phyloP scores from a whole-genome alignment of 495 filamentous ascomycete species.

The Aspergillus homomorphus region DNA sequence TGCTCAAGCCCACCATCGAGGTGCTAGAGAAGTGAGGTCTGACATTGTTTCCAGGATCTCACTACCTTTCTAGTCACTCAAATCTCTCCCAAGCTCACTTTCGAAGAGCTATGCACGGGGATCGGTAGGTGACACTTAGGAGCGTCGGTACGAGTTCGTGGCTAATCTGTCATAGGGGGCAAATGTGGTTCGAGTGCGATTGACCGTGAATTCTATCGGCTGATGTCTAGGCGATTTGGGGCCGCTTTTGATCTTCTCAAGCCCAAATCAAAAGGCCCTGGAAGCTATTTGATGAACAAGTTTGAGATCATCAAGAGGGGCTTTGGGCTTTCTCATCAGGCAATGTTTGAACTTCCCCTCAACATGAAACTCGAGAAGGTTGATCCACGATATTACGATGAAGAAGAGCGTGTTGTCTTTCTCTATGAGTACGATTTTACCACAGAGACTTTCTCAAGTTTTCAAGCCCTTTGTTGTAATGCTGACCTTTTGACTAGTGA shows the following conservation, averaged over 20 bases:
- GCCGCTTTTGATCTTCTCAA: conserved; percentile 16
- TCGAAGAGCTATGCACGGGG: conserved; percentile 19
- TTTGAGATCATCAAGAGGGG: conserved; percentile 26
- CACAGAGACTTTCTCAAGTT: not conserved
- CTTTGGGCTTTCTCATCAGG: conserved; percentile 15
- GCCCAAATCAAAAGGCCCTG: conserved; percentile 13
- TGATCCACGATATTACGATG: conserved; percentile 6
- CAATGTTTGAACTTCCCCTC: conserved; percentile 5
- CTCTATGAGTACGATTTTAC: conserved; percentile 1
- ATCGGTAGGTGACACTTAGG: conserved; percentile 8
- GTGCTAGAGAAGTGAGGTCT: too few species aligned
- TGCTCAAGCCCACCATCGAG: not conserved
- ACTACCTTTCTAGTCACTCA: conserved; percentile 37
- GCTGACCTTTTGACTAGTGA: not conserved
- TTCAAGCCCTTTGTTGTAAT: not conserved
- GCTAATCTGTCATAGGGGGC: conserved; percentile 18
- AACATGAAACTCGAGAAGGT: conserved; percentile 2
- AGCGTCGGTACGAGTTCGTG: not conserved
- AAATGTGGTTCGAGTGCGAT: conserved; percentile 55
- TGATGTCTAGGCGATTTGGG: conserved; percentile 35
- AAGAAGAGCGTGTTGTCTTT: conserved; percentile 9
- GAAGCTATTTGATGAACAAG: conserved; percentile 23
- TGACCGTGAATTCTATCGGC: conserved; percentile 45
- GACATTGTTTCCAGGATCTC: conserved; percentile 19
- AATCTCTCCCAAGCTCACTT: conserved; percentile 22